Evolutionary conservation across 1,284 basidiomycete species (phyloP).

Genomic region (Ceratobasidium sp.): DNA sequence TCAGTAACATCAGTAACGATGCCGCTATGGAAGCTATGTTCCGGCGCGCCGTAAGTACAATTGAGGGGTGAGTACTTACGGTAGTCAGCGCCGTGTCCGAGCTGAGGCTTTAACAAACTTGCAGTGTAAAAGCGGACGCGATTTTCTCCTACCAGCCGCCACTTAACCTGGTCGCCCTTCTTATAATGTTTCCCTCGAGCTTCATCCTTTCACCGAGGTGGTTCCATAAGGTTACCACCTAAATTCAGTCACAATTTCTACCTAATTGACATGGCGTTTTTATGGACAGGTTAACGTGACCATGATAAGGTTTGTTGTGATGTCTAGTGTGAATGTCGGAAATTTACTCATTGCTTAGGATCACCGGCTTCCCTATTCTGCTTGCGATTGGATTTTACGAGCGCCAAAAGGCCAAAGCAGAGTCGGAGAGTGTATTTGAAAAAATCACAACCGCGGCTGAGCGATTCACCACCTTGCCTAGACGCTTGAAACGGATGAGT

Average conservation of each 20-base stretch:
- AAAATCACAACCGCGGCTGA: conserved; percentile 77
- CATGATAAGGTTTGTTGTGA: conserved; percentile 66
- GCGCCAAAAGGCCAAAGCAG: conserved; percentile 76
- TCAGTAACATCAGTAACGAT: conserved; percentile 91
- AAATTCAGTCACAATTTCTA: not conserved
- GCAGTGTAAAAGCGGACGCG: conserved; percentile 86
- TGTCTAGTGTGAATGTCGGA: conserved; percentile 23
- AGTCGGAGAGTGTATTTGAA: conserved; percentile 77
- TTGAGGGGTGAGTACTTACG: conserved; percentile 76
- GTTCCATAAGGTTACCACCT: conserved; percentile 57
- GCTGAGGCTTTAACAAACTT: conserved; percentile 52
- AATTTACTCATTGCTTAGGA: conserved; percentile 60
- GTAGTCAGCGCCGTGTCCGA: conserved; percentile 46
- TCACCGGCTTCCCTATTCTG: conserved; percentile 89
- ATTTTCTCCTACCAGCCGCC: conserved; percentile 95
- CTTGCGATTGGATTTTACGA: conserved; percentile 87
- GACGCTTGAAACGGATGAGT: conserved; percentile 80
- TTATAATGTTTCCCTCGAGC: conserved; percentile 85
- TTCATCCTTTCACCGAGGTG: conserved; percentile 72
- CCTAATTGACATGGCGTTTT: conserved; percentile 31
- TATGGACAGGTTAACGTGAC: conserved; percentile 82
- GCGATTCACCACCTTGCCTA: conserved; percentile 75
- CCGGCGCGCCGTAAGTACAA: conserved; percentile 88
- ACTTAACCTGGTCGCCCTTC: conserved; percentile 85
- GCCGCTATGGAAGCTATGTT: conserved; percentile 96